phyloP scores from a whole-genome alignment of 2,329 filamentous ascomycete genomes.

The Teratosphaeria nubilosa region DNA sequence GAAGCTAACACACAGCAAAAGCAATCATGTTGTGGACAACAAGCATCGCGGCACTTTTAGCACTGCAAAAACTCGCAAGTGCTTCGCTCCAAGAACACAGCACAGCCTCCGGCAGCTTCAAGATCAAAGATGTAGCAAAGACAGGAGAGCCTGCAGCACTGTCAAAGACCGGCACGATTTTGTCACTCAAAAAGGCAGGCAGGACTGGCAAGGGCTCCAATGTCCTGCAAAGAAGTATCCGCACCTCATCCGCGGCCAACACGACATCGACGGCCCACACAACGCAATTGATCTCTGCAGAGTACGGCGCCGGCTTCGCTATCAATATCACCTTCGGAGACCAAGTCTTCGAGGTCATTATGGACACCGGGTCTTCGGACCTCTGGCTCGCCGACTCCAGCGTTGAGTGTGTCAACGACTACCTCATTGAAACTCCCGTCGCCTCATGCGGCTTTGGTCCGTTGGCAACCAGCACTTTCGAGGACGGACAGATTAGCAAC shows the following conservation, averaged over 20 bases:
- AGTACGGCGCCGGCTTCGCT: slow-evolving; percentile 4
- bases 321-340: slow-evolving; percentile 9
- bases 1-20: background rate
- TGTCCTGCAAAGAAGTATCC: background rate
- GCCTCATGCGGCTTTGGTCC: slow-evolving; percentile 16
- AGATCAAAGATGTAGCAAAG: background rate
- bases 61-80: background rate
- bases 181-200: background rate
- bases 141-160: background rate
- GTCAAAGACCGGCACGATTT: background rate
- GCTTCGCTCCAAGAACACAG: background rate
- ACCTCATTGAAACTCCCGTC: slow-evolving; percentile 1
- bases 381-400: slow-evolving; percentile 29
- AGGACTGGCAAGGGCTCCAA: background rate
- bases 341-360: slow-evolving; percentile 20
- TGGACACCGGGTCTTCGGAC: slow-evolving; percentile 37
- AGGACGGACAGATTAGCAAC: slow-evolving; percentile 27
- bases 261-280: background rate
- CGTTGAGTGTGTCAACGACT: slow-evolving; percentile 27
- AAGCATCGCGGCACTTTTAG: background rate
- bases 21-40: background rate
- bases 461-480: slow-evolving; percentile 16
- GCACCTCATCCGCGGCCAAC: background rate
- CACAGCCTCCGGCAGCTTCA: background rate
- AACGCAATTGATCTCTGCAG: background rate